These are phyloP conservation scores for Trichoderma gracile DNA, from an alignment of 2,329 filamentous ascomycete genomes.

Conservation along the genomic window DNA sequence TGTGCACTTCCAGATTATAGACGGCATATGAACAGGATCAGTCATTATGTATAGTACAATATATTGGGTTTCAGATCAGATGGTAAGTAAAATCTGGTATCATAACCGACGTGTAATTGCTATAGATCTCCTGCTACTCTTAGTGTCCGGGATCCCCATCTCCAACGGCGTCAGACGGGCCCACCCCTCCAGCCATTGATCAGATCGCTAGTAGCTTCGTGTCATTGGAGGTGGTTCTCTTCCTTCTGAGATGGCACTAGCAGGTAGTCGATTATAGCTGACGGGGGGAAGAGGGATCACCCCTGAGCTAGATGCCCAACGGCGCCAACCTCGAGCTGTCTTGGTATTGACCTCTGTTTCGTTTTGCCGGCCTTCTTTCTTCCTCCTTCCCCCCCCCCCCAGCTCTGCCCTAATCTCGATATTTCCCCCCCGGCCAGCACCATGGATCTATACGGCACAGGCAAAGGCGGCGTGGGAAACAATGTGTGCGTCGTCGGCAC, in stretches of 20 bases:
- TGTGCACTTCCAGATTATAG: too few relatives aligned
- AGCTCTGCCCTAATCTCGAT: not conserved
- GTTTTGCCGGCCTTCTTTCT: not conserved
- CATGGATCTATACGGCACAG: constrained; percentile 13
- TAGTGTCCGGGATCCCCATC: constrained; percentile 14
- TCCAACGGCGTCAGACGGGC: constrained; percentile 7
- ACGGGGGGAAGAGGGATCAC: constrained; percentile 12
- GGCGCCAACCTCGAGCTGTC: constrained; percentile 14
- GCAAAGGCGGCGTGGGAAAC: constrained; percentile 25
- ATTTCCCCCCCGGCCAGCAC: not conserved
- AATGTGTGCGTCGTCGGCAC: constrained; percentile 36
- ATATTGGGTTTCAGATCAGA: too few relatives aligned
- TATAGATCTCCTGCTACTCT: not conserved
- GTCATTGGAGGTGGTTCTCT: not conserved
- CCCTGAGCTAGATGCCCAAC: constrained; percentile 23
- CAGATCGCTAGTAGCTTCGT: not conserved
- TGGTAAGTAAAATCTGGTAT: too few relatives aligned
- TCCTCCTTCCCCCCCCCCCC: not conserved
- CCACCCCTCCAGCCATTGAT: constrained; percentile 17
- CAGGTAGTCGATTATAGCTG: not conserved
- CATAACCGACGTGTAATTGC: too few relatives aligned
- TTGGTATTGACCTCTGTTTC: not conserved
- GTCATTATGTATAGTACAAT: too few relatives aligned
- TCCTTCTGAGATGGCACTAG: constrained; percentile 17
- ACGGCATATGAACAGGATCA: too few relatives aligned